Base-by-base conservation (phyloP, 805 yeast species). In the Ogataea pignaliae region DNA sequence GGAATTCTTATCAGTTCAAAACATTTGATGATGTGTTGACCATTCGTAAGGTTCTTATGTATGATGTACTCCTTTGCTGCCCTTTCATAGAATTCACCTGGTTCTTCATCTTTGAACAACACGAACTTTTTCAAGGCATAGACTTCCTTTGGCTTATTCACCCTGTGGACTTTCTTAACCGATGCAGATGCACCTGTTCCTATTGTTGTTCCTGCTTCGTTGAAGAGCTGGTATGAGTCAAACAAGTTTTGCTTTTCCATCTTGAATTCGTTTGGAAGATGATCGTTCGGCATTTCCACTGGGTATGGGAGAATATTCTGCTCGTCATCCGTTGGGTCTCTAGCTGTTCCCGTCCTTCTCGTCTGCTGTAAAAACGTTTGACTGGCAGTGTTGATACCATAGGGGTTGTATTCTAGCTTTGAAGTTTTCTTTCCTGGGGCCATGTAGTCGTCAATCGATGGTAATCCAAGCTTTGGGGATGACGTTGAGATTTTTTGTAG, bases 171-270 rank as follows among this genome's bases (percentile, higher is more conserved):
- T 47, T 75, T 75, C 43, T 82, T 69, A 21, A 86, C 93, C 37
- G 79, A 80, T 3, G 88, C 78, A 8, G 87, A 78, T 2, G 91
- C 91, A 42, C 95, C 95, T 41, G 75, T 74, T 10, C 93, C 95
- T 44, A 86, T 60, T 38, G 72, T 75, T 42, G 73, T 72, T 18
- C 68, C 68, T 38, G 75, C 76, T 21, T 66, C 66, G 42, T 62
- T 60, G 10, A 67, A 69, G 17, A 78, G 60, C 41, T 72, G 75
- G 54, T 77, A 86, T 40, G 76, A 80, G 39, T 83, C 88, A 36
- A 74, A 66, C 45, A 86, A 62, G 36, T 75, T 70, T 8, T 73
- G 66, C 51, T 74, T 75, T 3, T 68, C 68, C 55, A 81, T 77
- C 42, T 76, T 69, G 51, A 79, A 70, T 11, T 74, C 78, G 0